These are phyloP conservation scores for Eimeria tenella DNA, from an alignment of 169 alveolate genomes.

Conservation along the genomic window DNA sequence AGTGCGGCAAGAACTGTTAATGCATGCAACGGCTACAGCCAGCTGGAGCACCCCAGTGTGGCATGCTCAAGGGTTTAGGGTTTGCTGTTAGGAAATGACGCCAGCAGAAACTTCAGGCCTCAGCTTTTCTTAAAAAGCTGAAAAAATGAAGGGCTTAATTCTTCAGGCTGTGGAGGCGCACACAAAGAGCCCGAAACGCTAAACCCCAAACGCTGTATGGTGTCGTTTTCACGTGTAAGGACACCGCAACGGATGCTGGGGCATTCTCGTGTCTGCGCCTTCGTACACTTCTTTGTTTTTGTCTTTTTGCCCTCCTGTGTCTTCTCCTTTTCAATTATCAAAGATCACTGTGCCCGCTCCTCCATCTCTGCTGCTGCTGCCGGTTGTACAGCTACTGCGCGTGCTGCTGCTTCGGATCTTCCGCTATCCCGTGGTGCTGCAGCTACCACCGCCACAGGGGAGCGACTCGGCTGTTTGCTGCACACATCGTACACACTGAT, in stretches of 20 bases:
- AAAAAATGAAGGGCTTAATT: no score
- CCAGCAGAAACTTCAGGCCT: no score
- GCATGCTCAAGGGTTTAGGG: neutral
- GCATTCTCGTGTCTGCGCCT: neutral
- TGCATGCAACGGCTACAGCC: neutral
- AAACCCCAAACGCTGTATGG: no score
- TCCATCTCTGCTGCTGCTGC: neutral
- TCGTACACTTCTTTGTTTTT: neutral
- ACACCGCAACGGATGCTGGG: neutral
- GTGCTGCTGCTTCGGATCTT: neutral
- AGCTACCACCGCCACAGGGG: neutral
- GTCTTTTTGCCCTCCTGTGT: neutral
- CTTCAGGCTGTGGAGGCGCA: no score
- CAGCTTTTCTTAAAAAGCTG: no score
- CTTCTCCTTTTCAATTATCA: neutral
- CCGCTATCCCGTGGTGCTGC: neutral
- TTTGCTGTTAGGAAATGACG: neutral
- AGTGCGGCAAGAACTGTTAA: neutral
- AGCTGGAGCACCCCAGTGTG: neutral
- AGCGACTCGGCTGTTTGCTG: no score
- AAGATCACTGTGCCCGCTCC: neutral
- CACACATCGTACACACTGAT: neutral
- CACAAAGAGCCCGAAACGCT: no score
- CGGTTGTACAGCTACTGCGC: neutral
- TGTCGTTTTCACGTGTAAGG: neutral